These are phyloP conservation scores for Beauveria rudraprayagi DNA, from an alignment of 2,329 filamentous ascomycete species.

Conservation along the genomic window DNA sequence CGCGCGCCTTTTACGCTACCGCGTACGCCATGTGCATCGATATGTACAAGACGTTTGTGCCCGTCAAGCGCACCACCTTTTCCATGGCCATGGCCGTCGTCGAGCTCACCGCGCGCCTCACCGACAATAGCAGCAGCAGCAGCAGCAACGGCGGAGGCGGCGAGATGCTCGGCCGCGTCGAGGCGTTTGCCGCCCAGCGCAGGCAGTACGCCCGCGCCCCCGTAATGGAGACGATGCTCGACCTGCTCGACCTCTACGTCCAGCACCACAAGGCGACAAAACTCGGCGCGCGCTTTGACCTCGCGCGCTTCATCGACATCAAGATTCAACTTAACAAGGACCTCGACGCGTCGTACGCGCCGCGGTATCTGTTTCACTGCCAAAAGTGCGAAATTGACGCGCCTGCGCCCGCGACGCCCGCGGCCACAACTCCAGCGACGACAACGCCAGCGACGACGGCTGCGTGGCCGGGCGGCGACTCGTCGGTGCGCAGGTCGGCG, in stretches of 20 bases:
- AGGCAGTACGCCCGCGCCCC: slow-evolving; percentile 39
- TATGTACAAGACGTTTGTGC: slow-evolving; percentile 86
- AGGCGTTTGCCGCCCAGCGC: slow-evolving; percentile 40
- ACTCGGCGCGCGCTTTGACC: slow-evolving; percentile 62
- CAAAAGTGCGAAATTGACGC: slow-evolving; percentile 38
- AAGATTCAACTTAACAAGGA: slow-evolving; percentile 83
- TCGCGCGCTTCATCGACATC: slow-evolving; percentile 75
- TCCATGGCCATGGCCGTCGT: slow-evolving; percentile 76
- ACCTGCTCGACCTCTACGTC: slow-evolving; percentile 86
- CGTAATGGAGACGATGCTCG: slow-evolving; percentile 72
- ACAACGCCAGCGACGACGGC: slow-evolving; percentile 22
- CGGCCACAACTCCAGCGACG: slow-evolving; percentile 12
- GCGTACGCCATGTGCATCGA: slow-evolving; percentile 82
- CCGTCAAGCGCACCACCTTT: slow-evolving; percentile 81
- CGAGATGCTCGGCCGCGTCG: slow-evolving; percentile 33
- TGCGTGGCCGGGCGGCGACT: slow-evolving; percentile 27
- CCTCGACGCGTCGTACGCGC: slow-evolving; percentile 53
- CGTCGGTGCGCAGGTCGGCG: slow-evolving; percentile 24
- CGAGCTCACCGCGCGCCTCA: slow-evolving; percentile 69
- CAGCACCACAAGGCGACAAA: slow-evolving; percentile 70
- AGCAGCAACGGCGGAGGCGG: slow-evolving; percentile 27
- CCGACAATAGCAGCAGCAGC: slow-evolving; percentile 32
- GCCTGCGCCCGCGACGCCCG: slow-evolving; percentile 12
- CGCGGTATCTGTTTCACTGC: slow-evolving; percentile 57
- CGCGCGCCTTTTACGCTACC: slow-evolving; percentile 51